Conservation (phyloP, 2,329 filamentous ascomycete genomes). For the Aureobasidium sp. region DNA sequence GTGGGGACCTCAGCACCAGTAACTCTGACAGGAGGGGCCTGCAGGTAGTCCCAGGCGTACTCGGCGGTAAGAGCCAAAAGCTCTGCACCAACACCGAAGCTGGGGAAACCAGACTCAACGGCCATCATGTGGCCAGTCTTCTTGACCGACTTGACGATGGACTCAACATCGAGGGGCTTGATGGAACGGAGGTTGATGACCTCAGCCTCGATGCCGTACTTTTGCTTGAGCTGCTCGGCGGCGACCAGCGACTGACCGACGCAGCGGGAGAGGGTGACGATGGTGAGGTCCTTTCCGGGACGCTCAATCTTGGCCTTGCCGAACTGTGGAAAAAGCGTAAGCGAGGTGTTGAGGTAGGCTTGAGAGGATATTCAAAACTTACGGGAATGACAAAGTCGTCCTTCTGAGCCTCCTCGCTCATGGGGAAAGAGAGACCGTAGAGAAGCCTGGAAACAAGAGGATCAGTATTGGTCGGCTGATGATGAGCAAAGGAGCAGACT, state of each 20-base stretch:
- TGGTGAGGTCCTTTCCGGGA: slow-evolving; percentile 87
- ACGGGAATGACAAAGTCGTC: slow-evolving; percentile 89
- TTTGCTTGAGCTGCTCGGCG: slow-evolving; percentile 86
- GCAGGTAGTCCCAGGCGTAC: slow-evolving; percentile 96
- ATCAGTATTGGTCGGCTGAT: neutral
- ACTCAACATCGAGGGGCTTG: slow-evolving; percentile 92
- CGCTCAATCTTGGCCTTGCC: slow-evolving; percentile 99
- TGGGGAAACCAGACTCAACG: slow-evolving; percentile 93
- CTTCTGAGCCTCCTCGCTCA: slow-evolving; percentile 94
- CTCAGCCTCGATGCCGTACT: slow-evolving; percentile 91
- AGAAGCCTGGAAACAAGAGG: slow-evolving; percentile 48
- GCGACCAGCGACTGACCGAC: slow-evolving; percentile 86
- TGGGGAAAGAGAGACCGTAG: slow-evolving; percentile 91
- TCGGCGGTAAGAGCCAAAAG: slow-evolving; percentile 93
- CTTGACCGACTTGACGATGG: slow-evolving; percentile 95
- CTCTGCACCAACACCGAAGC: slow-evolving; percentile 86
- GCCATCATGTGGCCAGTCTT: slow-evolving; percentile 90
- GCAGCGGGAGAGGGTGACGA: slow-evolving; percentile 89
- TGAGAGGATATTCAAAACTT: slow-evolving; percentile 18
- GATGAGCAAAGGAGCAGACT: slow-evolving; percentile 11
- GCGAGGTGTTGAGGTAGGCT: neutral
- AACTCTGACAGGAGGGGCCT: slow-evolving; percentile 85
- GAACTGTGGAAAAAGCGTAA: slow-evolving; percentile 43
- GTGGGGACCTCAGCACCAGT: slow-evolving; percentile 97
- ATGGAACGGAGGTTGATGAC: slow-evolving; percentile 97